Evolutionary conservation across 805 yeast species (phyloP), one percentile per base, ranked within the genome.

Genomic region (Lachancea mirantina): DNA sequence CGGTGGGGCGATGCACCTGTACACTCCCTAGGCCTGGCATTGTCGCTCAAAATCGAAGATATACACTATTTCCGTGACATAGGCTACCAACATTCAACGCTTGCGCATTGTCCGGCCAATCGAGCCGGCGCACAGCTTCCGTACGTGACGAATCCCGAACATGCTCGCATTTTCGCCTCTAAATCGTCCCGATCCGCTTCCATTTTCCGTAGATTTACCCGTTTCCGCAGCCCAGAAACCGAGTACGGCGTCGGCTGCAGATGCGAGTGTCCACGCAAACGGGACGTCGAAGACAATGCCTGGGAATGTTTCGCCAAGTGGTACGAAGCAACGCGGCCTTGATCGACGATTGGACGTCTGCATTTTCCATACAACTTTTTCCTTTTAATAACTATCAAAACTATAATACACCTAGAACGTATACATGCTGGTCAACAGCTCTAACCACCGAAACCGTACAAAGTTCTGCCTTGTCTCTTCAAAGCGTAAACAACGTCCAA

Each of bases 371-470:
- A 23, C 14, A 16, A 16, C 11, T 14, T 14, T 23, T 23, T 16
- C 26, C 11, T 23, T 23, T 13, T 13, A n/a, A 23, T 14, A 23
- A 8, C 8, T 23, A n/a, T n/a, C n/a, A n/a, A 21, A 21, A 23
- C 26, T 23, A 23, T 23, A 23, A 14, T 23, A 23, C 26, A 23
- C 9, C n/a, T n/a, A n/a, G n/a, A n/a, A n/a, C n/a, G n/a, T n/a
- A n/a, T n/a, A n/a, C 26, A 19, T 20, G 21, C 14, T 35, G 17
- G 19, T 30, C 21, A 16, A 47, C 24, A 22, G 31, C 7, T 54
- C 75, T 82, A 89, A 80, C 95, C 96, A 76, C 96, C 96, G 82
- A 88, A 89, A 87, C 97, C 97, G 68, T 88, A 88, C 67, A 89
- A 80, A 72, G 97, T 89, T 74, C 96, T 83, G 65, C 97, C 97